Conservation (phyloP, 768 basidiomycete genomes). For the Boletus pseudopeckii region DNA sequence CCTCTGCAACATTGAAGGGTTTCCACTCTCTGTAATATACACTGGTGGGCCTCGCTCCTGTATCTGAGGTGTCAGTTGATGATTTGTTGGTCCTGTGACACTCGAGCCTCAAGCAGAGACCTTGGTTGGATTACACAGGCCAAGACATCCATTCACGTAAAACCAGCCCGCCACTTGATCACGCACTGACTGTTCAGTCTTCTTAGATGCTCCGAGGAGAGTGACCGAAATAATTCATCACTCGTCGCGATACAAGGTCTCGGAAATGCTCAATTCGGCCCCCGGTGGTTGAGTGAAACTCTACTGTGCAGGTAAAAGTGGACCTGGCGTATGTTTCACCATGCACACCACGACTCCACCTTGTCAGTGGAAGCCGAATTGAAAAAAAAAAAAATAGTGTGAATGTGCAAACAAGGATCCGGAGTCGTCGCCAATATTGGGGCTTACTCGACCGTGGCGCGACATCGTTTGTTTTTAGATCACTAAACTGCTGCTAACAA, state of each 20-base stretch:
- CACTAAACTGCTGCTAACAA: background rate
- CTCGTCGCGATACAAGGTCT: background rate
- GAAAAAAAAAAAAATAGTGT: no score
- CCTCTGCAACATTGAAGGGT: background rate
- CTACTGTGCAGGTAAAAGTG: background rate
- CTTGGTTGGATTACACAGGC: background rate
- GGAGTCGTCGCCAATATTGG: background rate
- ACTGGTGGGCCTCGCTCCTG: background rate
- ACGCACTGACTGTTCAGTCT: background rate
- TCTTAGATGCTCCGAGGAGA: background rate
- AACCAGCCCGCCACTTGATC: background rate
- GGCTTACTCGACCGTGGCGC: background rate
- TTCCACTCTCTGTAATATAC: background rate
- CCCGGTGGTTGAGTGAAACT: background rate
- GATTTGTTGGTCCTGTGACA: background rate
- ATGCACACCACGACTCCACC: background rate
- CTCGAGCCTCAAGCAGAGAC: background rate
- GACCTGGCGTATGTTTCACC: background rate
- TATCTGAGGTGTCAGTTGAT: background rate
- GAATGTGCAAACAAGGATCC: background rate
- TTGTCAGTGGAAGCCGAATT: no score
- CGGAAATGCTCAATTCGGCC: background rate
- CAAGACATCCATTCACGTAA: background rate
- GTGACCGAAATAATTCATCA: background rate
- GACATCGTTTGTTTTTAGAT: background rate